phyloP scores from a whole-genome alignment of 805 yeast genomes.

The Monosporozyma yasuniensis region DNA sequence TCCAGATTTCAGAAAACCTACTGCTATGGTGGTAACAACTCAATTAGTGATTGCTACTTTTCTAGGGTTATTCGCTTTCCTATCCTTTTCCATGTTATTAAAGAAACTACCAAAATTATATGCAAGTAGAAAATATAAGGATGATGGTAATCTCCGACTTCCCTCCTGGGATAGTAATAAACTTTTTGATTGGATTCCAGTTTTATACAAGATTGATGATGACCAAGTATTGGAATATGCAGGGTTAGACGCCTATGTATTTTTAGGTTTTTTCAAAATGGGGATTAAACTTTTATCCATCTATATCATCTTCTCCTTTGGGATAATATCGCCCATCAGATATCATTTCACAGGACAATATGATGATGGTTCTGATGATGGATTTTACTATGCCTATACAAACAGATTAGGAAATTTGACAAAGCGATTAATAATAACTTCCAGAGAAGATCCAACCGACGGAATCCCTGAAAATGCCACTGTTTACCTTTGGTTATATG shows the following conservation, averaged over 20 bases:
- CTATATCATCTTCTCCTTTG: slow-evolving; percentile 60
- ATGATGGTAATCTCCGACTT: slow-evolving; percentile 17
- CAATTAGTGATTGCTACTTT: slow-evolving; percentile 64
- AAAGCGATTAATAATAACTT: slow-evolving; percentile 13
- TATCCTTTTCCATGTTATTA: slow-evolving; percentile 61
- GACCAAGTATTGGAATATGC: slow-evolving; percentile 77
- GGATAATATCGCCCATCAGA: slow-evolving; percentile 76
- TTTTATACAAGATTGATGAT: slow-evolving; percentile 57
- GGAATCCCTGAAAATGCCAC: slow-evolving; percentile 37
- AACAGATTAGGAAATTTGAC: background rate
- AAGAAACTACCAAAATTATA: slow-evolving; percentile 72
- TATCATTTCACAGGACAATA: slow-evolving; percentile 74
- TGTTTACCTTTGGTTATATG: slow-evolving; percentile 72
- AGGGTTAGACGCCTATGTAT: slow-evolving; percentile 91
- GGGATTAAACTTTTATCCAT: slow-evolving; percentile 58
- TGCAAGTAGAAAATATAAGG: slow-evolving; percentile 56
- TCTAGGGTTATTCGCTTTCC: slow-evolving; percentile 60
- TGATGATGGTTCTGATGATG: slow-evolving; percentile 46
- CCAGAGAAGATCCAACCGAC: slow-evolving; percentile 17
- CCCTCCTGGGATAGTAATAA: slow-evolving; percentile 35
- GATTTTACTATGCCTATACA: background rate
- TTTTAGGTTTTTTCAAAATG: slow-evolving; percentile 83
- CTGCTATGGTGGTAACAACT: slow-evolving; percentile 57
- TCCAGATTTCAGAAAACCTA: slow-evolving; percentile 31
- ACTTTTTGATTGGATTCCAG: slow-evolving; percentile 74